Evolutionary conservation across 1,284 basidiomycete species (phyloP), one percentile per base, ranked within the genome.

Genomic region (Rhizoctonia solani): DNA sequence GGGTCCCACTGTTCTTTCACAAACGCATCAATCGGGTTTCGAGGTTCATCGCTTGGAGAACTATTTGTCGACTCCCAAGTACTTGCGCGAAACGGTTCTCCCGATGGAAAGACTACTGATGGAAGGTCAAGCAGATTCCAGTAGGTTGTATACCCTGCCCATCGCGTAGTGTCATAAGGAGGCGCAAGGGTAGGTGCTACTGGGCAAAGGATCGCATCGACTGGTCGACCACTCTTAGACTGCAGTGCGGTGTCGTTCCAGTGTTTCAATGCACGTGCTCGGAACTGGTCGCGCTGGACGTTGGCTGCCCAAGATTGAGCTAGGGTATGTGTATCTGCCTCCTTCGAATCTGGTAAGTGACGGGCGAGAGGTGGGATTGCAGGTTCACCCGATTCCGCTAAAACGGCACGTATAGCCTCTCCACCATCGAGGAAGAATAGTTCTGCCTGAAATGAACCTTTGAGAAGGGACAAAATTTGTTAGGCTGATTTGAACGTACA

Each of bases 41-140:
- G 4, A 34, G 32, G 32, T 11, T 34, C n/a, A n/a, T 4, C 78
- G 78, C 37, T 4, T 11, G 4, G 32, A 11, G 32, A 11, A 11
- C 11, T 4, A n/a, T 11, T 34, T 34, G 32, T 34, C 11, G 32
- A 11, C 11, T 11, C 11, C 32, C 32, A 34, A 4, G 4, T 34
- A 11, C 32, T 34, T 4, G 32, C 32, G 32, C 11, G 4, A 11
- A 34, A 34, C 32, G 32, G 32, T 11, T 34, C 11, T 4, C 32
- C 32, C 32, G 81, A 80, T 32, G 85, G 86, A 74, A 87, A 82
- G 11, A 81, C 82, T 9, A 79, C 80, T 19, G 78, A 79, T 2
- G 84, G 79, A 67, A 81, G 83, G 74, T 87, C 85, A 69, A 81
- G 73, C 65, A 86, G 70, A 71, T 87, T 87, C 81, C 83, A 85